Percentiles rank a stretch among this genome's conserved stretches.
Conservation (phyloP, 2,329 filamentous ascomycete species). For the Penicillium sp. region DNA sequence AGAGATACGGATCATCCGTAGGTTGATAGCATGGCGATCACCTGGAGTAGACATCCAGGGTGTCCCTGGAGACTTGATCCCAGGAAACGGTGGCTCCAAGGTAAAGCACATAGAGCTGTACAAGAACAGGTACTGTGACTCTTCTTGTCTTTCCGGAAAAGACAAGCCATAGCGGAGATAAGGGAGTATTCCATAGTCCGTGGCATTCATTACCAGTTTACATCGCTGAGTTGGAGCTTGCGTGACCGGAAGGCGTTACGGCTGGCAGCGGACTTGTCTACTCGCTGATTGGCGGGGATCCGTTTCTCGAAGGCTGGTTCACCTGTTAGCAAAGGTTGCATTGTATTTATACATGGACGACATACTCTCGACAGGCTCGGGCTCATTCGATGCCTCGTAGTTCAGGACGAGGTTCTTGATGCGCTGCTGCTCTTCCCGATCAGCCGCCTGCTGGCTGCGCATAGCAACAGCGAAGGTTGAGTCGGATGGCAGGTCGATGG, state of each 20-base stretch:
- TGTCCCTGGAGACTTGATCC: neutral
- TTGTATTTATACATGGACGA: conserved; percentile 33
- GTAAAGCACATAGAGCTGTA: neutral
- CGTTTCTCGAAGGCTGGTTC: conserved; percentile 40
- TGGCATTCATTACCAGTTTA: conserved; percentile 74
- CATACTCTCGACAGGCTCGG: conserved; percentile 74
- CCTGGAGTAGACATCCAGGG: neutral
- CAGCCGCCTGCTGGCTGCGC: conserved; percentile 91
- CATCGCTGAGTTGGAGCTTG: conserved; percentile 90
- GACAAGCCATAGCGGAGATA: neutral
- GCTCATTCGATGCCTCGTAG: conserved; percentile 82
- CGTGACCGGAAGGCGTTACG: conserved; percentile 75
- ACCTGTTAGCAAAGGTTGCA: conserved; percentile 25
- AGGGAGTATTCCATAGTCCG: neutral
- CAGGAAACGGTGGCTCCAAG: neutral
- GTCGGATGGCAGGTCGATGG: conserved; percentile 78
- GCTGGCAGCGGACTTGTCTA: conserved; percentile 58
- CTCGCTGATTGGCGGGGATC: conserved; percentile 40
- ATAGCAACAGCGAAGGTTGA: conserved; percentile 94
- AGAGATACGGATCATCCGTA: neutral
- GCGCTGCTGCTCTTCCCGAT: conserved; percentile 92
- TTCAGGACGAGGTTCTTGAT: conserved; percentile 98
- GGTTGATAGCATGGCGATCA: neutral
- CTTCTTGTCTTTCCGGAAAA: neutral
- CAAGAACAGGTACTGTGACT: neutral